Base-by-base conservation (phyloP, 306 rosid species). In the Quercus cerris region DNA sequence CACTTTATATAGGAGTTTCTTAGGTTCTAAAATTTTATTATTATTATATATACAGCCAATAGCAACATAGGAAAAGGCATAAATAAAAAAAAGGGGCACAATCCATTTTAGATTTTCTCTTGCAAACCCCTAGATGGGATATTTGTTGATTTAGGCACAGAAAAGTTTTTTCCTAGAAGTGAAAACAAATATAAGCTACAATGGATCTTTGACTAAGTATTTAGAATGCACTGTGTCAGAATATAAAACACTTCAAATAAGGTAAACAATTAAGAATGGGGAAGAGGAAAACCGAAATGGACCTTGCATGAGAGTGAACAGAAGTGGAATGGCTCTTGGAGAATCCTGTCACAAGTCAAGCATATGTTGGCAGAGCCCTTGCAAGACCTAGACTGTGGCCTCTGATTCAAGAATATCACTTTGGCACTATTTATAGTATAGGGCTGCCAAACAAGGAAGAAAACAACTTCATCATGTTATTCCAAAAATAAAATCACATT, bases 291-390 rank as follows among this genome's bases (percentile, higher is more conserved):
- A 25, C 19, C 49, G 73, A 89, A 23, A 82, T 30, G 61, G 54
- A 88, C 98, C 98, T 94, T 94, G 97, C 98, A 94, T 19, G 98
- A 90, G 75, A 94, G 97, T 70, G 98, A 94, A 55, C 98, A 94
- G 86, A 89, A 94, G 70, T 86, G 93, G 76, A 94, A 94, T 12
- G 98, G 97, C 31, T 94, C 91, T 80, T 94, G 98, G 77, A 94
- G 98, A 84, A 92, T 92, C 84, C 98, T 84, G 79, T 92, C 97
- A 74, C 98, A 94, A 58, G 98, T 91, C 82, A 83, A 86, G 87
- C 98, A 94, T 75, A 87, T 82, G 28, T 94, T 94, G 86, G 92
- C 81, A 70, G 93, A 69, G 49, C 91, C 94, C 79, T 88, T 92
- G 92, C 88, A 87, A 78, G 91, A 85, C 78, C 90, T 85, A 33